Percentiles rank a stretch among this genome's conserved stretches.
Conservation (phyloP, 495 filamentous ascomycete genomes). For the Penicillium desertorum region DNA sequence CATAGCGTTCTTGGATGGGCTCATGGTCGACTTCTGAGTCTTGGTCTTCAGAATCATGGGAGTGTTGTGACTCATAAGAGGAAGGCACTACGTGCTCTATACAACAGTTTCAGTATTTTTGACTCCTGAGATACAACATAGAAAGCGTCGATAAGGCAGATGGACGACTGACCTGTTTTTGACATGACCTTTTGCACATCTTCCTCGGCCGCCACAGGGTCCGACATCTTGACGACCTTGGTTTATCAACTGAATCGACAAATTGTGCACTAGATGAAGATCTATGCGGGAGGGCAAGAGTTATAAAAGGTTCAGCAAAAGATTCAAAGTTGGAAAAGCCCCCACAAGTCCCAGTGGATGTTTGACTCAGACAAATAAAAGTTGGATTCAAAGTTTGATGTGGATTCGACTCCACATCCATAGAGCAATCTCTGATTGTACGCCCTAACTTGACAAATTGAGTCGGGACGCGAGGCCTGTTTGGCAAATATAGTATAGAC, state of each 20-base stretch:
- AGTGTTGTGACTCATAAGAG: conserved; percentile 18
- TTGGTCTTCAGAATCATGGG: conserved; percentile 19
- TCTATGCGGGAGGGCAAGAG: conserved; percentile 7
- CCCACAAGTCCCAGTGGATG: conserved; percentile 13
- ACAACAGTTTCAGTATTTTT: neutral
- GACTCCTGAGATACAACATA: neutral
- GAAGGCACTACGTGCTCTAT: conserved; percentile 21
- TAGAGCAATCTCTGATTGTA: conserved; percentile 16
- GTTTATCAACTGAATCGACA: conserved; percentile 6
- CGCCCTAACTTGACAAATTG: conserved; percentile 17
- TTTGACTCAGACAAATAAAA: conserved; percentile 20
- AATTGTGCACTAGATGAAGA: conserved; percentile 7
- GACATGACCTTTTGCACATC: conserved; percentile 29
- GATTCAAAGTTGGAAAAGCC: conserved; percentile 12
- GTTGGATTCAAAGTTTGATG: neutral
- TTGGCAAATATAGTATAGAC: conserved; percentile 12
- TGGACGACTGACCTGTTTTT: conserved; percentile 19
- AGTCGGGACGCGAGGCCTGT: conserved; percentile 11
- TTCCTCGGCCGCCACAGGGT: conserved; percentile 23
- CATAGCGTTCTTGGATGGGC: conserved; percentile 34
- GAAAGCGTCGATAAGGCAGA: neutral
- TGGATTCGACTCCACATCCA: conserved; percentile 21
- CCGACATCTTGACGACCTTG: conserved; percentile 19
- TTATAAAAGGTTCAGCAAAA: conserved; percentile 20
- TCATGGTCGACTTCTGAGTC: conserved; percentile 30